These are phyloP conservation scores for Nakazawaea ambrosiae DNA, from an alignment of 805 yeast species.

Conservation along the genomic window DNA sequence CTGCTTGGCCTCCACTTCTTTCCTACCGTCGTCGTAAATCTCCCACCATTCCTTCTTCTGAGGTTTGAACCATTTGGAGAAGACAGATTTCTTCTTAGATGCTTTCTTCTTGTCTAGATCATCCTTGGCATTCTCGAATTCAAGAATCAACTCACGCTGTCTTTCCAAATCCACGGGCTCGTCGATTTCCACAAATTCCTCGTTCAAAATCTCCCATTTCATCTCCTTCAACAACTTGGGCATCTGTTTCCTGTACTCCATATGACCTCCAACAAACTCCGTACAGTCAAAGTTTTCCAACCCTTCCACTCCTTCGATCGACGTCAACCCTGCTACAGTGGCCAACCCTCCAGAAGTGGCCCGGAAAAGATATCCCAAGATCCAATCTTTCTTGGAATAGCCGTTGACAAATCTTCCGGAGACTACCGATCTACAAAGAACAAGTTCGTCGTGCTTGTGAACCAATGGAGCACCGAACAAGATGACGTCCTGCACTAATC, in stretches of 20 bases:
- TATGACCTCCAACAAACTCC: slow-evolving; percentile 84
- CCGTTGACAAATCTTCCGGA: slow-evolving; percentile 90
- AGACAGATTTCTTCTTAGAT: slow-evolving; percentile 28
- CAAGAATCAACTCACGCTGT: slow-evolving; percentile 73
- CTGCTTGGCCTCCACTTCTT: slow-evolving; percentile 21
- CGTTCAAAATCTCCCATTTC: slow-evolving; percentile 79
- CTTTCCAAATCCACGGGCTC: slow-evolving; percentile 93
- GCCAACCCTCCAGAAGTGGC: slow-evolving; percentile 94
- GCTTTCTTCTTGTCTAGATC: slow-evolving; percentile 34
- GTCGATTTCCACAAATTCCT: slow-evolving; percentile 91
- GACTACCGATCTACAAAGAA: slow-evolving; percentile 75
- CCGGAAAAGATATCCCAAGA: slow-evolving; percentile 86
- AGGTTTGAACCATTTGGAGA: slow-evolving; percentile 43
- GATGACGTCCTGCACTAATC: slow-evolving; percentile 82
- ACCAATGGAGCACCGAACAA: slow-evolving; percentile 87
- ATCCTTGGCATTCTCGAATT: slow-evolving; percentile 79
- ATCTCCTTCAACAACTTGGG: slow-evolving; percentile 66
- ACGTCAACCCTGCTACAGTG: slow-evolving; percentile 85
- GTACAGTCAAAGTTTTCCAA: slow-evolving; percentile 88
- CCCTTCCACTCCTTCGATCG: slow-evolving; percentile 54
- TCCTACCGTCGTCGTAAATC: slow-evolving; percentile 33
- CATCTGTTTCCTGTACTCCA: slow-evolving; percentile 94
- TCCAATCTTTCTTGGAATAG: slow-evolving; percentile 90
- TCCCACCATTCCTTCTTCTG: slow-evolving; percentile 56
- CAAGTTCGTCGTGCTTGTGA: slow-evolving; percentile 67